Evolutionary conservation across 305 asterid genomes (phyloP), one percentile per base, ranked within the genome.

Genomic region (Fraxinus baroniana): DNA sequence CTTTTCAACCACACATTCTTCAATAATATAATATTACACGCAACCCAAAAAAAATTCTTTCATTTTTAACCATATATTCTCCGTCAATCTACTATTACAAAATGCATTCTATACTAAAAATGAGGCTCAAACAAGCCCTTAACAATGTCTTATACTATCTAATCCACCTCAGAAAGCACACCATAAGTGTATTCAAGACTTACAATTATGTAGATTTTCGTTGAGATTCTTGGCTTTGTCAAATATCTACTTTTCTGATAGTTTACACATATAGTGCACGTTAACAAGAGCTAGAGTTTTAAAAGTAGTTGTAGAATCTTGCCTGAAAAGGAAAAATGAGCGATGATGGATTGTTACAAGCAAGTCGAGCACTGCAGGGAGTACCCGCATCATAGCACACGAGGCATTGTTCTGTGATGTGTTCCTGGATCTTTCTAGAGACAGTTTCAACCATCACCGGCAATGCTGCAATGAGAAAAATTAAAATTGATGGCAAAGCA

Each of bases 291-390:
- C 36, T 68, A 68, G 74, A 70, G 39, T 15, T 79, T 37, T 77
- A 33, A 82, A 28, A 82, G 76, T 10, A 73, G 82, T 28, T 81
- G 78, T 3, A 52, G 72, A 13, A 70, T 84, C 92, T 82, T 55
- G 90, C 99, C 97, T 94, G 99, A 89, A 96, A 96, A 85, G 98
- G 98, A 44, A 96, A 96, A 81, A 94, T 94, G 85, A 96, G 94
- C 76, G 97, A 85, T 75, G 94, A 90, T 28, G 95, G 97, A 85
- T 92, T 91, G 83, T 88, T 83, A 83, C 98, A 94, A 41, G 89
- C 93, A 84, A 91, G 93, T 80, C 97, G 94, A 83, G 99, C 98
- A 84, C 90, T 78, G 77, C 99, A 96, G 24, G 97, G 98, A 84
- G 89, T 81, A 60, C 98, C 99, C 64, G 82, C 89, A 78, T 94